Conservation (phyloP, 2,329 filamentous ascomycete genomes). For the Cadophora malorum region DNA sequence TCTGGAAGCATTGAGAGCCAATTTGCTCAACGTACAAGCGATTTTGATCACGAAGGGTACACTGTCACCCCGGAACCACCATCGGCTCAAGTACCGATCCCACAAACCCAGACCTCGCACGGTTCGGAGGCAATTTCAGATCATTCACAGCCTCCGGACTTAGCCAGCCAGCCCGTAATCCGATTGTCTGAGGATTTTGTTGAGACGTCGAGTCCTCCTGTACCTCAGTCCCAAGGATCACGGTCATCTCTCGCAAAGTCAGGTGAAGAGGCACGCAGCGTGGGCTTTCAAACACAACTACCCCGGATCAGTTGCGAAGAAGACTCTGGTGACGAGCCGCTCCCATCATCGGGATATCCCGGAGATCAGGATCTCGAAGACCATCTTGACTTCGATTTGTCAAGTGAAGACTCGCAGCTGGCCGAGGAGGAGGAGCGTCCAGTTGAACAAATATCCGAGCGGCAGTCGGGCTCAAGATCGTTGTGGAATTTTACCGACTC, state of each 20-base stretch:
- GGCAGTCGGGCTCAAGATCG: background rate
- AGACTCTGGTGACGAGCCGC: background rate
- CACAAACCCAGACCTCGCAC: background rate
- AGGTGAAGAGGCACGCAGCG: background rate
- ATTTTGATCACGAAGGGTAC: constrained; percentile 8
- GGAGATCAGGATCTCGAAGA: background rate
- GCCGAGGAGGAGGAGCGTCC: background rate
- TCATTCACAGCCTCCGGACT: background rate
- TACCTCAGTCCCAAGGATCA: background rate
- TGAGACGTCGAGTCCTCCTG: background rate
- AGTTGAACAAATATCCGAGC: background rate
- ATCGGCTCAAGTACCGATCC: background rate
- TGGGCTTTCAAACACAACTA: constrained; percentile 11
- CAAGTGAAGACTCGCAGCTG: background rate
- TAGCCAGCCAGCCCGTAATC: background rate
- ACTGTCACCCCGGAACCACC: background rate
- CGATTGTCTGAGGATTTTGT: background rate
- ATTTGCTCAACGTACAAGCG: constrained; percentile 16
- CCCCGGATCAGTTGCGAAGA: constrained; percentile 5
- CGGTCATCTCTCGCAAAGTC: background rate
- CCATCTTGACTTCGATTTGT: background rate
- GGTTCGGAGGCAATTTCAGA: background rate
- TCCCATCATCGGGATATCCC: background rate
- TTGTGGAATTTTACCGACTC: background rate
- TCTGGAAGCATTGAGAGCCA: constrained; percentile 15